Percentiles rank a stretch among this genome's conserved stretches.
Conservation (phyloP, 2,329 filamentous ascomycete genomes). For the Xylaria polymorpha region DNA sequence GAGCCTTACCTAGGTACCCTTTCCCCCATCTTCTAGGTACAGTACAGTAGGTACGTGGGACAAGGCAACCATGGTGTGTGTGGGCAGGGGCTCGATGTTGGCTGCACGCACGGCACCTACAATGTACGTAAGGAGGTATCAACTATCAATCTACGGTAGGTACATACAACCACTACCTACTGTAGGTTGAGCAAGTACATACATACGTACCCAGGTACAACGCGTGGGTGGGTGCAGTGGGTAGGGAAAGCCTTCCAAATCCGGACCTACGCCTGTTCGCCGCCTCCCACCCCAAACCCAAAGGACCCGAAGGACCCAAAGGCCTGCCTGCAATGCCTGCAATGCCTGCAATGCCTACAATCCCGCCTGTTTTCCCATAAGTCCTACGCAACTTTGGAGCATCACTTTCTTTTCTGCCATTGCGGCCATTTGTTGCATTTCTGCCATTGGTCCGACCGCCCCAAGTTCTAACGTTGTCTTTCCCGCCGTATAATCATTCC, state of each 20-base stretch:
- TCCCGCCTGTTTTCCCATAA: constrained; percentile 10
- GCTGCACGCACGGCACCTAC: no score
- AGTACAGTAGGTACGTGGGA: constrained; percentile 7
- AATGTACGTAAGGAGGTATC: no score
- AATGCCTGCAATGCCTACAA: not conserved
- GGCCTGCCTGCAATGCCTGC: not conserved
- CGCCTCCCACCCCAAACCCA: constrained; percentile 21
- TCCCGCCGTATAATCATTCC: constrained; percentile 12
- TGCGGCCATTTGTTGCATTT: constrained; percentile 28
- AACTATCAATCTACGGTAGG: no score
- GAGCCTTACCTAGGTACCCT: not conserved
- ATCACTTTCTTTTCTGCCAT: constrained; percentile 27
- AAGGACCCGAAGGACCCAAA: not conserved
- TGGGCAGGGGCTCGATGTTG: not conserved
- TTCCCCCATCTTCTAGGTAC: not conserved
- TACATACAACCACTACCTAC: no score
- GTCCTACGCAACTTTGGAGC: constrained; percentile 21
- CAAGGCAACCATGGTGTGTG: constrained; percentile 10
- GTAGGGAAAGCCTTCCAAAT: constrained; percentile 25
- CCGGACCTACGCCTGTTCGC: constrained; percentile 15
- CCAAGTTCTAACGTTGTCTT: constrained; percentile 5
- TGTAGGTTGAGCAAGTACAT: no score
- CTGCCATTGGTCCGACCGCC: constrained; percentile 12
- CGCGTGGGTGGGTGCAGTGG: no score
- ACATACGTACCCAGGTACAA: not conserved